phyloP scores from a whole-genome alignment of 164 flowering plant species.

The Macadamia tetraphylla region DNA sequence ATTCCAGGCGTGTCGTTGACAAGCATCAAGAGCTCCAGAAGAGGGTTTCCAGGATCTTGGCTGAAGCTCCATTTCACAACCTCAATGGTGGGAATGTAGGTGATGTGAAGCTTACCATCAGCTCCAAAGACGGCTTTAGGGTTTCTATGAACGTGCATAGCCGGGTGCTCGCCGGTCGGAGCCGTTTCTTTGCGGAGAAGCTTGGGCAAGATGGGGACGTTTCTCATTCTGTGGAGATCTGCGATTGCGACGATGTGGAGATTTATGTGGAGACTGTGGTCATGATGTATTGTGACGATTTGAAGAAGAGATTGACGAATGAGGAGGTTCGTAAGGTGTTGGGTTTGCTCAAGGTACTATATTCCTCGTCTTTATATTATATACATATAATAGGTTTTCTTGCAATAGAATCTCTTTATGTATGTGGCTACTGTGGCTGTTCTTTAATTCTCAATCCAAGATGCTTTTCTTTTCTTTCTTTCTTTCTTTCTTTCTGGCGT shows the following conservation, averaged over 20 bases:
- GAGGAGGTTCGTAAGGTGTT: constrained; percentile 59
- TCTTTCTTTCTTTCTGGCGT: not conserved
- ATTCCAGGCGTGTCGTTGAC: constrained; percentile 21
- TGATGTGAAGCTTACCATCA: constrained; percentile 70
- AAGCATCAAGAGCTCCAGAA: constrained; percentile 31
- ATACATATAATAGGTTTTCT: too few species aligned
- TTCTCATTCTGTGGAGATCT: constrained; percentile 69
- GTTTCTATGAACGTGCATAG: constrained; percentile 69
- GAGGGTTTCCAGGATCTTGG: constrained; percentile 39
- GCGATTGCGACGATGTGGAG: constrained; percentile 87
- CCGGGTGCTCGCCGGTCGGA: constrained; percentile 47
- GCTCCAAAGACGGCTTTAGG: constrained; percentile 49
- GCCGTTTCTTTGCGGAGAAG: constrained; percentile 76
- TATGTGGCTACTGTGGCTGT: not conserved
- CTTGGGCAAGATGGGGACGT: constrained; percentile 32
- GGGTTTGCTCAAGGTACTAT: constrained; percentile 66
- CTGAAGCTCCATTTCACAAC: constrained; percentile 38
- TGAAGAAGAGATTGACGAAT: constrained; percentile 61
- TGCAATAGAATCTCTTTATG: too few species aligned
- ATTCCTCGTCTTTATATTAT: not conserved
- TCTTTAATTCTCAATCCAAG: not conserved
- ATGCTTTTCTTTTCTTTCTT: not conserved
- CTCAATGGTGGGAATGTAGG: constrained; percentile 30
- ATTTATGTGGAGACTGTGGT: constrained; percentile 75
- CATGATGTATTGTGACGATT: constrained; percentile 75